Conservation (phyloP, 1,139 yeast species). For the Pichia inconspicua region DNA sequence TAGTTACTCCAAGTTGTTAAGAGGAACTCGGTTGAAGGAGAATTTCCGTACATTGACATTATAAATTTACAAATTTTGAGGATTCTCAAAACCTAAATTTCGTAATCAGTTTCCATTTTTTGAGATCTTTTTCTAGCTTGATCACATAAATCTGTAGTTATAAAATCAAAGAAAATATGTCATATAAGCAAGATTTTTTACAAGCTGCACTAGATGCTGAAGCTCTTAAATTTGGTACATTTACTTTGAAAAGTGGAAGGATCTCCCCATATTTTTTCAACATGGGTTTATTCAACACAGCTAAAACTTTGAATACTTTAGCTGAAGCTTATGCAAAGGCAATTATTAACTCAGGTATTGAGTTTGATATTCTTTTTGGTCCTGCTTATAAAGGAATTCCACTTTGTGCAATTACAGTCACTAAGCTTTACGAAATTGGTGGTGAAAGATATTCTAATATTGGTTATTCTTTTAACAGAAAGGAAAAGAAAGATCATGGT, state of each 20-base stretch:
- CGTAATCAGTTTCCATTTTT: no score
- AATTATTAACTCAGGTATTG: constrained; percentile 68
- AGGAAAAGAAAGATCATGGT: constrained; percentile 96
- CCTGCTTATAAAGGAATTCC: constrained; percentile 99
- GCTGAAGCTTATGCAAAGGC: constrained; percentile 88
- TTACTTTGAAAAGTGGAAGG: constrained; percentile 88
- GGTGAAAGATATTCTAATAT: constrained; percentile 62
- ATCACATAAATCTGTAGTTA: no score
- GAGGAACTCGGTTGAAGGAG: no score
- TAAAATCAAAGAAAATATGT: not conserved
- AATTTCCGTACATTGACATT: no score
- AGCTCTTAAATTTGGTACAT: constrained; percentile 80
- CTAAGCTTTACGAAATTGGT: constrained; percentile 84
- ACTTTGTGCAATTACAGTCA: constrained; percentile 84
- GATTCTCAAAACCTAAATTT: no score
- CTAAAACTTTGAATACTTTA: constrained; percentile 64
- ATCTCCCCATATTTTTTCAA: constrained; percentile 95
- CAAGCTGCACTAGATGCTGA: constrained; percentile 73
- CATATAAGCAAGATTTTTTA: constrained; percentile 41
- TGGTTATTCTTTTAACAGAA: constrained; percentile 72
- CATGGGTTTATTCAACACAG: constrained; percentile 81
- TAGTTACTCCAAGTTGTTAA: no score
- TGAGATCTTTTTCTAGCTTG: no score
- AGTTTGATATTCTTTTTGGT: constrained; percentile 88
- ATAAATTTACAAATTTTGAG: no score